These are phyloP conservation scores for Wickerhamiella domercqiae DNA, from an alignment of 805 yeast genomes.

Conservation along the genomic window DNA sequence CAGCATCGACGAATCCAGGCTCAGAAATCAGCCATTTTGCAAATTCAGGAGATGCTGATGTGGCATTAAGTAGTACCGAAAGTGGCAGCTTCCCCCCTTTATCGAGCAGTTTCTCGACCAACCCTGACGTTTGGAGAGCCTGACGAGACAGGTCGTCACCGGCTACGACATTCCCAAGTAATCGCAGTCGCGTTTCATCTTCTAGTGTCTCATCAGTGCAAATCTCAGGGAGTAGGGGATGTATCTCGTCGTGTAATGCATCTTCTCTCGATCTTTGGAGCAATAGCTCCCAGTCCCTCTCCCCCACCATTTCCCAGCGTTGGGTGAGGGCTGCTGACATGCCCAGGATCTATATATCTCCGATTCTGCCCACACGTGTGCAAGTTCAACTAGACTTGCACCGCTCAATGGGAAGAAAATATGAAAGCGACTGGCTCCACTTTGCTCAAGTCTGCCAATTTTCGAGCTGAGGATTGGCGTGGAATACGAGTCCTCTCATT, in stretches of 20 bases:
- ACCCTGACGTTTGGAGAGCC: neutral
- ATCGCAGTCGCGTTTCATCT: conserved; percentile 8
- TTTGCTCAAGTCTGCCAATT: too few relatives aligned
- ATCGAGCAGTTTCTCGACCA: neutral
- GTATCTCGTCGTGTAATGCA: neutral
- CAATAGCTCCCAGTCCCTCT: conserved; percentile 1
- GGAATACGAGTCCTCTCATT: too few relatives aligned
- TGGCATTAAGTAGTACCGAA: conserved; percentile 11
- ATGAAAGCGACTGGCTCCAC: too few relatives aligned
- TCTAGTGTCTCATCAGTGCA: conserved; percentile 1
- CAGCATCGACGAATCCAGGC: conserved; percentile 4
- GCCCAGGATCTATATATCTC: too few relatives aligned
- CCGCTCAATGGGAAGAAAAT: too few relatives aligned
- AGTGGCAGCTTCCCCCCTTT: conserved; percentile 3
- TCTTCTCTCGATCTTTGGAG: neutral
- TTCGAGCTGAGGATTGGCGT: too few relatives aligned
- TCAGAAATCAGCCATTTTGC: neutral
- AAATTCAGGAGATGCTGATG: conserved; percentile 3
- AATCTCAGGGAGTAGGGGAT: conserved; percentile 3
- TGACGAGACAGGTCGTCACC: neutral
- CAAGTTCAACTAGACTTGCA: too few relatives aligned
- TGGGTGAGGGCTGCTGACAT: too few relatives aligned
- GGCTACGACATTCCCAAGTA: conserved; percentile 13
- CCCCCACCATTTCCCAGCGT: too few relatives aligned
- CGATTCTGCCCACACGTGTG: too few relatives aligned